Evolutionary conservation across 108 stramenopile genomes (phyloP).

Genomic region (Nitzschia palea): DNA sequence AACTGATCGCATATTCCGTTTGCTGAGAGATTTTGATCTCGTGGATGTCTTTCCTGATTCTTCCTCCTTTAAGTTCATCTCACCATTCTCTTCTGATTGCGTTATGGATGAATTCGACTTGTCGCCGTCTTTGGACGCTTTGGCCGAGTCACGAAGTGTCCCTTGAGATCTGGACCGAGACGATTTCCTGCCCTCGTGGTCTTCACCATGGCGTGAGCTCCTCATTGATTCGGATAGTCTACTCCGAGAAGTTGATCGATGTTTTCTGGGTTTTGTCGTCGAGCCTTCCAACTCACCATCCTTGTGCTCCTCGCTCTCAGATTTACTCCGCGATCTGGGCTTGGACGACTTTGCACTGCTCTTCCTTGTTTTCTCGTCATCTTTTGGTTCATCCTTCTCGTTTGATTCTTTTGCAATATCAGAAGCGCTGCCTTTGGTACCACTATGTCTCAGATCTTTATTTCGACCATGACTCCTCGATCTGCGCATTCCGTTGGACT

Average conservation of each 20-base stretch:
- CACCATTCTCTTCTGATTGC: background rate
- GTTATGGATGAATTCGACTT: background rate
- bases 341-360: background rate
- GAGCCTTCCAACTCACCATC: background rate
- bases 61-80: background rate
- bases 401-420: background rate
- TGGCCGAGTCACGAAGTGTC: background rate
- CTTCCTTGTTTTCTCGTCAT: background rate
- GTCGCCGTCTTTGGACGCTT: background rate
- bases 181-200: no score
- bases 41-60: background rate
- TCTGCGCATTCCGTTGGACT: background rate
- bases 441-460: background rate
- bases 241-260: background rate
- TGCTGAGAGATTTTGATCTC: background rate
- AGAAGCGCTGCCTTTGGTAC: background rate
- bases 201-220: no score
- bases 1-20: background rate
- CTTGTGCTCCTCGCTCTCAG: background rate
- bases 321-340: conserved; percentile 1
- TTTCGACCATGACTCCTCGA: conserved; percentile 6
- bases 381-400: background rate
- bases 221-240: no score
- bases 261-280: background rate
- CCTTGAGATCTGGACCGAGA: background rate